Evolutionary conservation across 257 asterid species (phyloP), one percentile per base, ranked within the genome.

Genomic region (Orobanche coerulescens): DNA sequence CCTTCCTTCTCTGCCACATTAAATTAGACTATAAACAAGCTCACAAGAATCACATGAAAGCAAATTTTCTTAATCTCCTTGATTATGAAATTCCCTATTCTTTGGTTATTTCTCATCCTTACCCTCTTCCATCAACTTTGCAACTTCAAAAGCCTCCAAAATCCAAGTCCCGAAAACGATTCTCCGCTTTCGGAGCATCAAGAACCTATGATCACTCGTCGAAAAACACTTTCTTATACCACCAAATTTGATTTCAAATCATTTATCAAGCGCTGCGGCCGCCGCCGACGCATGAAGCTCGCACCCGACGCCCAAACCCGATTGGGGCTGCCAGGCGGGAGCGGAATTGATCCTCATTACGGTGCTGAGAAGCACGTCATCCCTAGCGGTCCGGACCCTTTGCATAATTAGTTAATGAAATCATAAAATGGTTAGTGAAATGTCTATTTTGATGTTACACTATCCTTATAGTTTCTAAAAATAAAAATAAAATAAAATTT

Each of bases 351-450:
- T 69, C 95, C 79, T 4, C 83, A 79, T 7, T 88, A 85, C 15
- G 96, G 94, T 2, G 94, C 70, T 5, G 94, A 83, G 58, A 84
- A 83, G 71, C 88, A 95, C 4, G 81, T 85, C 4, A 90, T 88
- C 12, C 96, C 96, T 0, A 63, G 81, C 22, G 96, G 96, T 62
- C 96, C 96, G 22, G 85, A 88, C 68, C 95, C 96, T 1, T 75
- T 88, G 76, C 96, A 88, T 61, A 93, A 88, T 69, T 88, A 71
- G 68, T 37, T 43, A 12, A 1, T 0, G 2, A 7, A 25, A 66
- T n/a, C n/a, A n/a, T n/a, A n/a, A n/a, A n/a, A n/a, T n/a, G n/a
- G n/a, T n/a, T n/a, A n/a, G n/a, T n/a, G n/a, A n/a, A n/a, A n/a
- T n/a, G n/a, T n/a, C n/a, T n/a, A n/a, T n/a, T n/a, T n/a, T n/a